A percentile compares a stretch with the other conserved stretches of the same genome.
Conservation (phyloP, 805 yeast species). For the fission yeast (Schizosaccharomyces pombe) region DNA sequence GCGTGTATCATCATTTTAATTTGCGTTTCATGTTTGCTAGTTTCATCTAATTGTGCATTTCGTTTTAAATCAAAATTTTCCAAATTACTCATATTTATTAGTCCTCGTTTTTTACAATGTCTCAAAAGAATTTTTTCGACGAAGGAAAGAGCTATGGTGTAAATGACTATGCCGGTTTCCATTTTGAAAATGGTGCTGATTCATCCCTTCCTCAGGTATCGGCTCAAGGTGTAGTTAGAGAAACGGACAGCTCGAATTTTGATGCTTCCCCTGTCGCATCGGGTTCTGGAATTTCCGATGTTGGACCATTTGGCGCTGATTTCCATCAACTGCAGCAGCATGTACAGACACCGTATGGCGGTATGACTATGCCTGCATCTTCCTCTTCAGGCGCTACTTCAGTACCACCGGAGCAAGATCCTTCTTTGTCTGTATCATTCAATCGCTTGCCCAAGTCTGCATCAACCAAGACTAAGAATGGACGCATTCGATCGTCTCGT, state of each 20-base stretch:
- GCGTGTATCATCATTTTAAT: too few species aligned
- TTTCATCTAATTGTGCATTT: too few species aligned
- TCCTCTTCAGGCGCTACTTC: background rate
- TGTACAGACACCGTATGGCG: background rate
- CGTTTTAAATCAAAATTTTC: too few species aligned
- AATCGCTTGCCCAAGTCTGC: background rate
- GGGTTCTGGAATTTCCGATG: background rate
- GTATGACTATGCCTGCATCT: background rate
- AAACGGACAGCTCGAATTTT: background rate
- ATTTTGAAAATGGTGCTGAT: background rate
- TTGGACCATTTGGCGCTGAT: background rate
- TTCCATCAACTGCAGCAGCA: background rate
- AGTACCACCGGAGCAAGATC: background rate
- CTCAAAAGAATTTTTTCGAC: background rate
- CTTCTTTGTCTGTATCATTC: background rate
- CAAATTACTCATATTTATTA: too few species aligned
- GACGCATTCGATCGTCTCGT: background rate
- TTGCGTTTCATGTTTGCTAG: too few species aligned
- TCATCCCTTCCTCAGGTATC: background rate
- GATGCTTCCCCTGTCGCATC: background rate
- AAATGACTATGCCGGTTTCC: background rate
- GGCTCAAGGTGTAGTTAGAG: background rate
- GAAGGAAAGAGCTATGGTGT: background rate
- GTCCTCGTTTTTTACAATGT: too few species aligned
- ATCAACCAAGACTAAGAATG: background rate